phyloP scores from a whole-genome alignment of 73 alveolate species.

The Paramecium sexaurelia region DNA sequence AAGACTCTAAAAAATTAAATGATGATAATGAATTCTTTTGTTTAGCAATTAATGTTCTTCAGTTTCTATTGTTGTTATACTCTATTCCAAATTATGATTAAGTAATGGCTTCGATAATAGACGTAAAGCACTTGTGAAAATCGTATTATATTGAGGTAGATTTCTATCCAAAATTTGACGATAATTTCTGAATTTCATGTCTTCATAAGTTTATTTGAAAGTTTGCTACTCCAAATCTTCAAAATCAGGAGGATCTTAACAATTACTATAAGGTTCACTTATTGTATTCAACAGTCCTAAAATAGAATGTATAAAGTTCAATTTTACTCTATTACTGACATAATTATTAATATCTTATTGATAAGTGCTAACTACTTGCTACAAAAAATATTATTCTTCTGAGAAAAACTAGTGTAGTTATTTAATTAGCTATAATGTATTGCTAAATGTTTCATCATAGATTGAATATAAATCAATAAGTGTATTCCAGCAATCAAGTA shows the following conservation, averaged over 20 bases:
- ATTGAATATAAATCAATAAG: conserved; percentile 22
- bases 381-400: not conserved
- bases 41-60: not conserved
- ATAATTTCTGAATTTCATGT: not conserved
- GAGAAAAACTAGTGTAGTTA: not conserved
- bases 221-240: not conserved
- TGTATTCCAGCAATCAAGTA: not conserved
- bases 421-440: not conserved
- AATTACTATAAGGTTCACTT: not conserved
- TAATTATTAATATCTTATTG: not conserved
- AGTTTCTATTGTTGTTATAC: not conserved
- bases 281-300: not conserved
- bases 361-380: not conserved
- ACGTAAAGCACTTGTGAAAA: not conserved
- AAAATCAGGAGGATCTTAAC: not conserved
- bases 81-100: conserved; percentile 6
- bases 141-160: not conserved
- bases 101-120: not conserved
- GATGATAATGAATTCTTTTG: not conserved
- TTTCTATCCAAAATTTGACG: not conserved
- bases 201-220: not conserved
- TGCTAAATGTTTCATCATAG: not conserved
- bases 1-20: conserved; percentile 10
- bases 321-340: not conserved
- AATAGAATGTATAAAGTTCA: not conserved